phyloP scores from a whole-genome alignment of 2,329 filamentous ascomycete genomes.

The Orbilia blumenaviensis region DNA sequence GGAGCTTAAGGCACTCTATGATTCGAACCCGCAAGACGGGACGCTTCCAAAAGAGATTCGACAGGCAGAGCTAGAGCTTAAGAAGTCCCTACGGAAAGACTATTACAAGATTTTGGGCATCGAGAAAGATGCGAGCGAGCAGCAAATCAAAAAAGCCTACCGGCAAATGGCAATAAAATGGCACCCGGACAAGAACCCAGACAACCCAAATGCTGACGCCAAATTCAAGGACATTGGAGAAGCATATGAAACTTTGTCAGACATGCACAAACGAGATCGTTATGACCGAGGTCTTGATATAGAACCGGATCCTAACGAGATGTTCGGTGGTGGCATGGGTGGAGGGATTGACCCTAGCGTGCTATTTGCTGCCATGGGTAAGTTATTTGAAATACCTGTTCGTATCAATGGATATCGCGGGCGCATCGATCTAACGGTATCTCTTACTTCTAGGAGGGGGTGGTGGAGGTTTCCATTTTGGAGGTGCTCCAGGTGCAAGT shows the following conservation, averaged over 20 bases:
- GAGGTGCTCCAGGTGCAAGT: slow-evolving; percentile 30
- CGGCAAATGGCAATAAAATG: slow-evolving; percentile 91
- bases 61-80: slow-evolving; percentile 90
- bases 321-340: slow-evolving; percentile 50
- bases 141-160: slow-evolving; percentile 95
- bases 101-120: slow-evolving; percentile 98
- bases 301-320: slow-evolving; percentile 33
- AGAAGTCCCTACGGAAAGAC: slow-evolving; percentile 97
- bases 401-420: slow-evolving; percentile 60
- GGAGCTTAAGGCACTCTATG: slow-evolving; percentile 86
- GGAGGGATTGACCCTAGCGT: slow-evolving; percentile 52
- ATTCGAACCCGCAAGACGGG: slow-evolving; percentile 82
- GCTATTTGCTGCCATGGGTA: slow-evolving; percentile 50
- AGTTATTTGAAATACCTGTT: slow-evolving; percentile 69
- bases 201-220: slow-evolving; percentile 81
- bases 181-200: slow-evolving; percentile 97
- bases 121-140: slow-evolving; percentile 82
- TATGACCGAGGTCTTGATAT: slow-evolving; percentile 57
- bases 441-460: slow-evolving; percentile 25
- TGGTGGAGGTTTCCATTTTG: slow-evolving; percentile 37
- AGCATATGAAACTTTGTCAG: slow-evolving; percentile 93
- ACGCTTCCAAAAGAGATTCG: slow-evolving; percentile 84
- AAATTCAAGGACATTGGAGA: slow-evolving; percentile 98
- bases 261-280: slow-evolving; percentile 76
- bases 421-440: slow-evolving; percentile 17